A percentile compares a stretch with the other conserved stretches of the same genome.
These are phyloP conservation scores for Pythium monospermum DNA, from an alignment of 352 stramenopile species.

Conservation along the genomic window DNA sequence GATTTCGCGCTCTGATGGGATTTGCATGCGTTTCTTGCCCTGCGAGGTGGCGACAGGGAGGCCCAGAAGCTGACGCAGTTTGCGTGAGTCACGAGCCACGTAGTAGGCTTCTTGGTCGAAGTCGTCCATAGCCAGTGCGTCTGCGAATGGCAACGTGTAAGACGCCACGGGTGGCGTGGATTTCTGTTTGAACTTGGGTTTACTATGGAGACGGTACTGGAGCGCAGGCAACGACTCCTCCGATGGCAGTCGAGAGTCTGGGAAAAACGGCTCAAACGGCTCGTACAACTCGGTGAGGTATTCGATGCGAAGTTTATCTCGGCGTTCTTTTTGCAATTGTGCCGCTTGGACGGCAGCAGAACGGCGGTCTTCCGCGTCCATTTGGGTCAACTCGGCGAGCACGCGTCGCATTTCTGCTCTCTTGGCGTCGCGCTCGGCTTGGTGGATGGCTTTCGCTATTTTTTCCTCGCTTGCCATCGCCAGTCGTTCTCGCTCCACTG, in stretches of 20 bases:
- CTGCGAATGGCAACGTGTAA: conserved; percentile 16
- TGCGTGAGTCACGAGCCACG: conserved; percentile 21
- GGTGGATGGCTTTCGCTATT: conserved; percentile 8
- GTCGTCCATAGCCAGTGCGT: conserved; percentile 16
- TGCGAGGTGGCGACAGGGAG: conserved; percentile 13
- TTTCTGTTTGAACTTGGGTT: neutral
- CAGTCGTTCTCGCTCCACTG: conserved; percentile 27
- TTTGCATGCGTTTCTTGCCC: conserved; percentile 15
- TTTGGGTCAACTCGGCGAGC: conserved; percentile 37
- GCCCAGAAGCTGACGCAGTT: conserved; percentile 19
- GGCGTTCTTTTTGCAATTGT: conserved; percentile 22
- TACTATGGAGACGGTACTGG: conserved; percentile 6
- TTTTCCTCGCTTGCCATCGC: conserved; percentile 49
- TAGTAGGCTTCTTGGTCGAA: conserved; percentile 23
- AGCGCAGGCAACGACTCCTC: conserved; percentile 43
- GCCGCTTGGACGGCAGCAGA: conserved; percentile 30
- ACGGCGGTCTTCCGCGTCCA: conserved; percentile 44
- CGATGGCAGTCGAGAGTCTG: conserved; percentile 26
- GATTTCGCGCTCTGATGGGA: conserved; percentile 23
- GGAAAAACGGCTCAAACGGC: conserved; percentile 52
- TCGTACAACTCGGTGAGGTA: conserved; percentile 53
- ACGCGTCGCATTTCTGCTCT: conserved; percentile 29
- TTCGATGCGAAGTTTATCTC: conserved; percentile 20
- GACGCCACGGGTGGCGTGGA: too few species aligned
- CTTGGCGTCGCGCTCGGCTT: conserved; percentile 24